These are phyloP conservation scores for Aureococcus anophagefferens DNA, from an alignment of 108 stramenopile species.

Conservation along the genomic window DNA sequence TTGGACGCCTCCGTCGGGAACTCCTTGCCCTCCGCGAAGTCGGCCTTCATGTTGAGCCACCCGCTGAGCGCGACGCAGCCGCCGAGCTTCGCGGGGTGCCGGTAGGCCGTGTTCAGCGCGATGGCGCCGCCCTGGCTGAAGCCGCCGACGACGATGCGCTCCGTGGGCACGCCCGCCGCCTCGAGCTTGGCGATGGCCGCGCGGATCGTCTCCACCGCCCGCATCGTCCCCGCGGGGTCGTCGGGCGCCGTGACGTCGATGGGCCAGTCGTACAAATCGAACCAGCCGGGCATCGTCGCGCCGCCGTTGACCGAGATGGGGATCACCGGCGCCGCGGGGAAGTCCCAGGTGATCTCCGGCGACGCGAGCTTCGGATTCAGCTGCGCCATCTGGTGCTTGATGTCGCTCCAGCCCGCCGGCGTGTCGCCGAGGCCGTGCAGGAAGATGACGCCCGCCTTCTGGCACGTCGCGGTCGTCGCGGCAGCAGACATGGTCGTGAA, in stretches of 20 bases:
- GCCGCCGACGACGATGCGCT: conserved; percentile 66
- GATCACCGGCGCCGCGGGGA: conserved; percentile 66
- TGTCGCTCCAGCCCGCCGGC: conserved; percentile 33
- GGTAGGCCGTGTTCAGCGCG: conserved; percentile 59
- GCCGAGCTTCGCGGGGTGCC: conserved; percentile 39
- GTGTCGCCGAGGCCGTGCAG: conserved; percentile 39
- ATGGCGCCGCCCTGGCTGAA: conserved; percentile 73
- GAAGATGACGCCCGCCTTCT: conserved; percentile 33
- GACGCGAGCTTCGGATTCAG: conserved; percentile 21
- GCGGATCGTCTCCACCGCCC: conserved; percentile 42
- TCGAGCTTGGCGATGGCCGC: conserved; percentile 36
- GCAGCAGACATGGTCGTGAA: no score
- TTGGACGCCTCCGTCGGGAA: conserved; percentile 35
- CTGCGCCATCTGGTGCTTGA: conserved; percentile 24
- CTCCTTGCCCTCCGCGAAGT: conserved; percentile 27
- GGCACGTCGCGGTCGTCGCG: no score
- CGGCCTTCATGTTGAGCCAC: conserved; percentile 61
- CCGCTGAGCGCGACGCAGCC: conserved; percentile 59
- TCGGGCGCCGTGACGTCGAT: conserved; percentile 56
- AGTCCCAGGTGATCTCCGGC: conserved; percentile 49
- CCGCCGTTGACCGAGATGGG: conserved; percentile 72
- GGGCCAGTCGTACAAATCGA: conserved; percentile 76
- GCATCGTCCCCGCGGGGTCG: conserved; percentile 44
- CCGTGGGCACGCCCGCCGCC: conserved; percentile 42
- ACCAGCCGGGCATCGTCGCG: conserved; percentile 72